Conservation (phyloP, 2,329 filamentous ascomycete species). For the Fusarium aywerte region DNA sequence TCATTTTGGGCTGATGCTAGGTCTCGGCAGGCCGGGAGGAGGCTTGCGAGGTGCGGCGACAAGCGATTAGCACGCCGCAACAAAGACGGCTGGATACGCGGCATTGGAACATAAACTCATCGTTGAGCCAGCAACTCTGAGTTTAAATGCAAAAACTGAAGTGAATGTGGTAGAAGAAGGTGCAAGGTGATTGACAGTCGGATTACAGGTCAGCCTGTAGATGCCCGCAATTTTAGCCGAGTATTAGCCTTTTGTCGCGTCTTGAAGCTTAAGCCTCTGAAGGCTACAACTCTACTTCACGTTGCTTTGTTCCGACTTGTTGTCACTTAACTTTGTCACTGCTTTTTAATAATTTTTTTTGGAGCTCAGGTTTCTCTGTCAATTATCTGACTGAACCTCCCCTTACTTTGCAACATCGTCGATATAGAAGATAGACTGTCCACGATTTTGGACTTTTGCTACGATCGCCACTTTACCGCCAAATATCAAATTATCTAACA, state of each 20-base stretch:
- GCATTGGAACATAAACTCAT: constrained; percentile 58
- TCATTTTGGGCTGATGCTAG: constrained; percentile 73
- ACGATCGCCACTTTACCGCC: constrained; percentile 38
- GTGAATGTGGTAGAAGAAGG: neutral
- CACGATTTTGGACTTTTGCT: constrained; percentile 13
- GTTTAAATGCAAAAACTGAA: neutral
- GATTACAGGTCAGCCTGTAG: neutral
- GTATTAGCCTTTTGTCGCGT: constrained; percentile 44
- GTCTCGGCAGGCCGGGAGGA: constrained; percentile 73
- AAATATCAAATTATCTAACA: constrained; percentile 20
- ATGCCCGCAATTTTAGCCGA: constrained; percentile 40
- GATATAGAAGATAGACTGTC: neutral
- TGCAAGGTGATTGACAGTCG: neutral
- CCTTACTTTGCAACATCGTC: neutral
- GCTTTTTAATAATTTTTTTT: constrained; percentile 8
- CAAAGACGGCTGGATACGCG: constrained; percentile 69
- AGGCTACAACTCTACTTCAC: constrained; percentile 23
- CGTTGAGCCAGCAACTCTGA: constrained; percentile 13
- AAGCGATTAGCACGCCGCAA: constrained; percentile 64
- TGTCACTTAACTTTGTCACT: neutral
- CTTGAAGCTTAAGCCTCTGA: constrained; percentile 21
- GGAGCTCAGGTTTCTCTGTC: neutral
- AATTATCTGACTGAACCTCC: neutral
- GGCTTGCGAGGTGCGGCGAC: constrained; percentile 66
- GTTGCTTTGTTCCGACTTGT: constrained; percentile 26